Evolutionary conservation across 1,139 yeast species (phyloP).

Genomic region (Blastobotrys illinoisensis): DNA sequence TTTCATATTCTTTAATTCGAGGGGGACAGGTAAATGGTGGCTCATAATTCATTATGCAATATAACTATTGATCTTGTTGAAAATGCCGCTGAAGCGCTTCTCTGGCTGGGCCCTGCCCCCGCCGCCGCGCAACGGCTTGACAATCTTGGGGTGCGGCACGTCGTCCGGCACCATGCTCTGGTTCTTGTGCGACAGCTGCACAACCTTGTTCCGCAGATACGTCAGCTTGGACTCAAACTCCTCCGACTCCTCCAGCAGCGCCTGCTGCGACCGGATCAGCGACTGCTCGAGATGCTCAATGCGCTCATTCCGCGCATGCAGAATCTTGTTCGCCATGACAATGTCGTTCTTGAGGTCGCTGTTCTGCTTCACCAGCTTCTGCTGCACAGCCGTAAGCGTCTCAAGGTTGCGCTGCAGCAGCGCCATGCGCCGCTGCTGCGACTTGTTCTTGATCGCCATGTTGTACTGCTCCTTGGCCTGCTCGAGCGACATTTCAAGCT

Average conservation of each 20-base stretch:
- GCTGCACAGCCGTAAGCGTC: slow-evolving; percentile 39
- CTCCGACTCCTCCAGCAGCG: slow-evolving; percentile 47
- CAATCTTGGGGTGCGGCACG: slow-evolving; percentile 37
- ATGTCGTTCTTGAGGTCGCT: slow-evolving; percentile 41
- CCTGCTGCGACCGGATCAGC: slow-evolving; percentile 47
- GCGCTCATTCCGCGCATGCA: slow-evolving; percentile 55
- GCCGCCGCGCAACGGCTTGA: slow-evolving; percentile 59
- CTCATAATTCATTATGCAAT: not conserved
- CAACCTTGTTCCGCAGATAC: slow-evolving; percentile 41
- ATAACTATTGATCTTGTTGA: slow-evolving; percentile 7
- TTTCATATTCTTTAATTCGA: too few species aligned
- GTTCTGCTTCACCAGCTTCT: slow-evolving; percentile 46
- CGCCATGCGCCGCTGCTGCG: slow-evolving; percentile 36
- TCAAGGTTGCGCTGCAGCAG: slow-evolving; percentile 44
- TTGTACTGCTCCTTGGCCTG: slow-evolving; percentile 35
- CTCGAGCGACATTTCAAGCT: slow-evolving; percentile 40
- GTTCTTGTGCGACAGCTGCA: slow-evolving; percentile 15
- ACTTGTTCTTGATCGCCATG: slow-evolving; percentile 28
- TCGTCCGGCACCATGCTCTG: not conserved
- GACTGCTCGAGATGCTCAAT: slow-evolving; percentile 51
- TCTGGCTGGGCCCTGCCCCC: slow-evolving; percentile 5
- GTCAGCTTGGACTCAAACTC: slow-evolving; percentile 49
- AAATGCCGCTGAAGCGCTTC: slow-evolving; percentile 4
- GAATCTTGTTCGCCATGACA: slow-evolving; percentile 51
- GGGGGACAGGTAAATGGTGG: too few species aligned